Conservation (phyloP, 306 rosid genomes). For the Canavalia ensiformis region DNA sequence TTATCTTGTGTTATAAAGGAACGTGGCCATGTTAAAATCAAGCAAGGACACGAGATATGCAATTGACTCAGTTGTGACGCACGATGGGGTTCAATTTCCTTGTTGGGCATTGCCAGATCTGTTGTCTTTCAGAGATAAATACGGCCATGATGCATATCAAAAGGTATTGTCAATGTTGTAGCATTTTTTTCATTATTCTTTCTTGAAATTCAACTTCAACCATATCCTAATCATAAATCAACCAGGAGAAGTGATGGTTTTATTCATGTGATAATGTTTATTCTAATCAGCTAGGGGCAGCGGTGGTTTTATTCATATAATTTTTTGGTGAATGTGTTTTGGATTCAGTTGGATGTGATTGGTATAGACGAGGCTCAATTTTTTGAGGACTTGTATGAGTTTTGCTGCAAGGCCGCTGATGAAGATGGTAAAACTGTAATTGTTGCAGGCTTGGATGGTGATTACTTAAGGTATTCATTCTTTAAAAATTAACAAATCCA, state of each 20-base stretch:
- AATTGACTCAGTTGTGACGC: conserved; percentile 77
- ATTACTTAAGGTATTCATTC: conserved; percentile 70
- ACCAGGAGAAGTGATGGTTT: too few relatives aligned
- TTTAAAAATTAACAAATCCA: neutral
- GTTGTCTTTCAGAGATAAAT: conserved; percentile 62
- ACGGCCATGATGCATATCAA: conserved; percentile 72
- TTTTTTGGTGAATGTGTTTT: conserved; percentile 25
- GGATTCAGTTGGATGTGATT: conserved; percentile 78
- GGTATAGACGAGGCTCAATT: conserved; percentile 97
- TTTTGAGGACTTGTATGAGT: conserved; percentile 84
- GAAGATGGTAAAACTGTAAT: conserved; percentile 82
- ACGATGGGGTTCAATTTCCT: conserved; percentile 82
- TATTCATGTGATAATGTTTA: too few relatives aligned
- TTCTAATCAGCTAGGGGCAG: too few relatives aligned
- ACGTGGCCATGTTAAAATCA: conserved; percentile 84
- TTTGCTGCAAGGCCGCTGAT: conserved; percentile 87
- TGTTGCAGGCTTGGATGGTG: conserved; percentile 92
- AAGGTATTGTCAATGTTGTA: conserved; percentile 55
- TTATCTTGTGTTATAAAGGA: conserved; percentile 49
- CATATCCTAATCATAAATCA: too few relatives aligned
- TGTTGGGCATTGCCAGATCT: conserved; percentile 89
- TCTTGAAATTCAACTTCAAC: too few relatives aligned
- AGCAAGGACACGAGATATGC: conserved; percentile 87
- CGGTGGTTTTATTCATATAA: neutral
- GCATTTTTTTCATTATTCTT: neutral